Base-by-base conservation (phyloP, 2,329 filamentous ascomycete species). In the Beauveria varroae region DNA sequence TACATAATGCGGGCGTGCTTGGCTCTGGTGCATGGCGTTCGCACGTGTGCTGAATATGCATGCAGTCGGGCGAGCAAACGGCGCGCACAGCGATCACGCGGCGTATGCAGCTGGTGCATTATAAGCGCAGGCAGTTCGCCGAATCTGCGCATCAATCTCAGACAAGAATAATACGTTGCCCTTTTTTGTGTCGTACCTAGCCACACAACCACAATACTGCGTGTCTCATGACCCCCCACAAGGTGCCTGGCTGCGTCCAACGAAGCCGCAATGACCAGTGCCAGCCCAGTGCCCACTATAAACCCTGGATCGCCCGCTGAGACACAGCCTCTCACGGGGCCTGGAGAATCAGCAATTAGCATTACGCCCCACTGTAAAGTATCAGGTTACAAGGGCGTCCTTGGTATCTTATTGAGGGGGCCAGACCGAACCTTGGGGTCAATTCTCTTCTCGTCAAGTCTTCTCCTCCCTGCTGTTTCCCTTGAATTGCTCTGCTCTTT, bases 321-420 rank as follows among this genome's bases (percentile, higher is more conserved):
- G 34, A 50, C 56, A 46, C 46, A 22, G 26, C 57, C 57, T 59
- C 57, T 59, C 46, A 59, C 40, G 24, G 57, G 7, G 37, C n/a
- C 57, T 26, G 24, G 37, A 59, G 44, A 52, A 59, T 59, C 28
- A 59, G 47, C 44, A 52, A 49, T 52, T 28, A 30, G 47, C 57
- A 59, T 5, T 37, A 34, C 47, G 57, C 57, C 57, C 57, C 57
- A 59, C 57, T 28, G 47, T 59, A 52, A 59, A 59, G 22, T 59
- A 34, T 47, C 55, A 49, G 41, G 46, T 43, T 37, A 37, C 34
- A 37, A 37, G 34, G 34, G 34, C 34, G 34, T 37, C 30, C 30
- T 34, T 34, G 30, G 30, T 34, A 10, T 34, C 12, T 34, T 14
- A 16, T 37, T 37, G 34, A 14, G 12, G 50, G n/a, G 28, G n/a